Evolutionary conservation across 176 grass and related monocot genomes (phyloP).

Genomic region (Ampelocalamus luodianensis): DNA sequence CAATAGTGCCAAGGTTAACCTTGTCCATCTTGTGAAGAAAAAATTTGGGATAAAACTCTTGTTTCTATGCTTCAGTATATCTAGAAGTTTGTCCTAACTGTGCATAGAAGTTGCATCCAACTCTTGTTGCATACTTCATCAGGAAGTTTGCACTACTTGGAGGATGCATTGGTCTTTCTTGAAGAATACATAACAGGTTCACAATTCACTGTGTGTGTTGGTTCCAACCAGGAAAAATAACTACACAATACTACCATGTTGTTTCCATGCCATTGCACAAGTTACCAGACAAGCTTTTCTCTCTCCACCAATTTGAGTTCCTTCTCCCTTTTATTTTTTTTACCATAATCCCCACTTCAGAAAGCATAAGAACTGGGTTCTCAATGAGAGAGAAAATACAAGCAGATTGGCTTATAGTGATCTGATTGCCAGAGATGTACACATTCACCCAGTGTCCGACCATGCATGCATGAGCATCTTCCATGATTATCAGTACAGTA

Average conservation of each 20-base stretch:
- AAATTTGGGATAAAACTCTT: neutral
- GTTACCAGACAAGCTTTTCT: neutral
- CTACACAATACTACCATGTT: neutral
- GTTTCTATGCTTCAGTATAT: neutral
- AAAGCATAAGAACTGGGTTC: slow-evolving; percentile 5
- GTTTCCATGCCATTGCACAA: neutral
- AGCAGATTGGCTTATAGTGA: neutral
- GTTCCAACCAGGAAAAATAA: slow-evolving; percentile 1
- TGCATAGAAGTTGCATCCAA: slow-evolving; percentile 5
- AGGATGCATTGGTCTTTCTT: slow-evolving; percentile 26
- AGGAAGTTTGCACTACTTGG: neutral
- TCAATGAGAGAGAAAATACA: neutral
- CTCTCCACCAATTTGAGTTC: neutral
- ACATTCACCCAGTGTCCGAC: neutral
- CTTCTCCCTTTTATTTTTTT: neutral
- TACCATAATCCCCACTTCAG: neutral
- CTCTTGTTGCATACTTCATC: slow-evolving; percentile 7
- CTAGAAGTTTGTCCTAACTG: neutral
- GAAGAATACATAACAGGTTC: slow-evolving; percentile 33
- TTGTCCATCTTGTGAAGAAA: neutral
- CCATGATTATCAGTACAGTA: slow-evolving; percentile 27
- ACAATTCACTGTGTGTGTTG: neutral
- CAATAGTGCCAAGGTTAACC: slow-evolving; percentile 3
- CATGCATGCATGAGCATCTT: slow-evolving; percentile 24
- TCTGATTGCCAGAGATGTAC: neutral